Base-by-base conservation (phyloP, 352 stramenopile genomes). In the Halophytophthora batemanensis region DNA sequence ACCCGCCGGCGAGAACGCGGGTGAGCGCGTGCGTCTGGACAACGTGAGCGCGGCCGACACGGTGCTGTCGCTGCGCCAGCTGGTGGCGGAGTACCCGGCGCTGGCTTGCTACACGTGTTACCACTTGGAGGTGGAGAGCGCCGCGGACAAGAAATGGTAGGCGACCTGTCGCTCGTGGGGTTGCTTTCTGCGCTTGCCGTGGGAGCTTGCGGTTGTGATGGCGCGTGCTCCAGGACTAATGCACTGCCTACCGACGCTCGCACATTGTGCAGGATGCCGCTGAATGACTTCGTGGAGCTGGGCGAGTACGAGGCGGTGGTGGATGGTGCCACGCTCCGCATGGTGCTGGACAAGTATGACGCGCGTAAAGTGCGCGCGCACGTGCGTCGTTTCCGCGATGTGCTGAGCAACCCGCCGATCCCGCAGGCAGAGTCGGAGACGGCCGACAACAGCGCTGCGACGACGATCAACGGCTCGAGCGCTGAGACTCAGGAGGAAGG, bases 251-350 rank as follows among this genome's bases (percentile, higher is more conserved):
- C 25, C 25, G 25, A 31, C 25, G 25, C 25, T 31, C 25, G 25
- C 25, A 31, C 25, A 31, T 31, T 31, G 25, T 8, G 25, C 45
- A 82, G 72, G 64, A 31, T 82, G 23, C 38, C 75, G 35, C 66
- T 95, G 18, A 95, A 95, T 29, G 85, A 95, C 61, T 95, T 81
- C 47, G 77, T 92, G 28, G 85, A 95, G 66, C 74, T 95, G 7
- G 78, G 68, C 41, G 85, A 95, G 45, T 93, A 90, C 64, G 77
- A 88, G 43, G 60, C 66, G 23, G 70, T 92, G 29, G 58, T 52
- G n/a, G 75, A 95, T 41, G 73, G 71, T 38, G 65, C 50, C 13
- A 85, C 71, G 50, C 59, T 93, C 45, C 74, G 77, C 41, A 94
- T 95, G 74, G 75, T 91, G 50, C 74, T 91, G 43, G 86, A 95